Base-by-base conservation (phyloP, 2,329 filamentous ascomycete species). In the Stachybotrys chartarum region DNA sequence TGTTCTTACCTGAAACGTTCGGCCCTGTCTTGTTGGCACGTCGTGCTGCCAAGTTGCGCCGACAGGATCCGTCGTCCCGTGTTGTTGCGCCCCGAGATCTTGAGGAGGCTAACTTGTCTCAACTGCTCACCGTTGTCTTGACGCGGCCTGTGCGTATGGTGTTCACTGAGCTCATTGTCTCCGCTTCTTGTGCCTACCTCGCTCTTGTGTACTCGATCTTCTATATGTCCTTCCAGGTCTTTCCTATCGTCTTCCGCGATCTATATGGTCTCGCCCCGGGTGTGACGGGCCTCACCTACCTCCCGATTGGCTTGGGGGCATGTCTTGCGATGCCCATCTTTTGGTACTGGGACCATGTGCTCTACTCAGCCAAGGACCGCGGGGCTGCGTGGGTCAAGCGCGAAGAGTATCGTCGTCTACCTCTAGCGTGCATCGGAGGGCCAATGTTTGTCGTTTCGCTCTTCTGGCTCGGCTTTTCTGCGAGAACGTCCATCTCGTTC, bases 151-250 rank as follows among this genome's bases (percentile, higher is more conserved):
- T 91, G 6, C 78, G 85, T 30, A 93, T 93, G 89, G 75, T 87
- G 35, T 49, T 81, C 52, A 85, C 80, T 48, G 90, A 94, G 65
- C 84, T 86, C 51, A 87, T 93, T 52, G 87, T 93, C 7, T 76
- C 85, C 30, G 86, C 84, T 51, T 83, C 81, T 1, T 90, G 85
- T 67, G 66, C 82, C 64, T 92, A 91, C 68, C 75, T 91, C 11
- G 84, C 88, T 39, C 75, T 92, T 31, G 79, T 84, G 39, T 92
- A 91, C 65, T 80, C 75, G 51, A 80, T 82, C 60, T 81, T 82
- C 64, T 82, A 82, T 75, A 88, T 92, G 71, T 90, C 84, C 65
- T 90, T 93, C 62, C 84, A 90, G 67, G 86, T 87, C 3, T 92
- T 86, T 66, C 85, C 85, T 1, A 77, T 86, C 57, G 87, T 91